Evolutionary conservation across 805 yeast species (phyloP), one percentile per base, ranked within the genome.

Genomic region (Candida mattraensis): DNA sequence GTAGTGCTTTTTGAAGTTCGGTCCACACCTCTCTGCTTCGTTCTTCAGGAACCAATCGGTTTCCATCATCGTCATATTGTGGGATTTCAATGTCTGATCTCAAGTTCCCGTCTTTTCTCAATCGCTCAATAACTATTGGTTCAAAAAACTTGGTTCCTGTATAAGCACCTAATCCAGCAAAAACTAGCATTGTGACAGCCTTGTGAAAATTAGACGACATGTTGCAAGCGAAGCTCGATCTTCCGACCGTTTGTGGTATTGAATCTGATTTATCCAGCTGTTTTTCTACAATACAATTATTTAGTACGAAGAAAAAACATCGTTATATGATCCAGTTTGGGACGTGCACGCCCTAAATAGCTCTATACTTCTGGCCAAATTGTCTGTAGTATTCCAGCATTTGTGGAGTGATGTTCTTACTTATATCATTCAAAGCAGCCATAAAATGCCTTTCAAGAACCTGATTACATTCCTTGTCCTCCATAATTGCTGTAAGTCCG

Each of bases 401-500:
- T 15, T 87, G 96, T 8, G 69, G 67, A 0, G 96, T 88, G 28
- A 93, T 93, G 18, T 91, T 93, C 51, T 72, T 74, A 7, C 88
- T 74, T 13, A 89, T 72, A 1, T 80, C 83, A 18, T 54, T 50
- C 35, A 91, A 51, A 0, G 95, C 97, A 35, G 67, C 69, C 18
- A 74, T 79, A 37, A 58, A 58, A 57, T 93, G 96, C 20, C 66
- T 65, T 41, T 66, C 68, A n/a, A 61, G 58, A 0, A 89, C 94
- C 5, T 49, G 47, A 1, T 53, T 52, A 7, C 84, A 72, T 4
- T 76, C 64, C 5, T 72, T 60, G 44, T 84, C 64, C 48, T 87
- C 96, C 82, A 87, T 87, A 39, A 93, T 80, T 0, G 98, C 96
- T n/a, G 84, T 77, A 9, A 93, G 64, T 2, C 99, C 99, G 0